A percentile compares a stretch with the other conserved stretches of the same genome.
These are phyloP conservation scores for Emergomyces pasteurianus DNA, from an alignment of 2,329 filamentous ascomycete genomes.

Conservation along the genomic window DNA sequence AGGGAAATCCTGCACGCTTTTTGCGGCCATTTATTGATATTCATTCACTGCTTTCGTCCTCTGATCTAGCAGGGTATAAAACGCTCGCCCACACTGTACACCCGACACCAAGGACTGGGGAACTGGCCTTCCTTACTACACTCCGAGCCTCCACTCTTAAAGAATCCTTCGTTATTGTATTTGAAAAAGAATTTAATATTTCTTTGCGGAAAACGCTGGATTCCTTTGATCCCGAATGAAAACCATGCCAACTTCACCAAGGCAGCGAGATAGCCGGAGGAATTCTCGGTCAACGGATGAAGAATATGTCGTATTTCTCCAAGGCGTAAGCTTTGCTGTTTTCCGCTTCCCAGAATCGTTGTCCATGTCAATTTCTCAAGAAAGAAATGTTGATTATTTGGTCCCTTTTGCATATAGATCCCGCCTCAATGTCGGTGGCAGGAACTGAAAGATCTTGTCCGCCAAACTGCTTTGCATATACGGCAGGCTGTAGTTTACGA, in stretches of 20 bases:
- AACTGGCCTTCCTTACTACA: neutral
- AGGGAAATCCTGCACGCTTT: neutral
- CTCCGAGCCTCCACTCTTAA: neutral
- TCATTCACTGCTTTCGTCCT: neutral
- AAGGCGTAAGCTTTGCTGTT: constrained; percentile 27
- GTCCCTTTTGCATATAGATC: constrained; percentile 20
- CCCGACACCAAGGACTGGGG: neutral
- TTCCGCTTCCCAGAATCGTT: constrained; percentile 29
- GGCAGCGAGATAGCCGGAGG: constrained; percentile 21
- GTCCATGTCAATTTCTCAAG: neutral
- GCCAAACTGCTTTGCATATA: constrained; percentile 33
- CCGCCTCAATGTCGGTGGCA: constrained; percentile 34
- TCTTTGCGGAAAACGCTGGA: neutral
- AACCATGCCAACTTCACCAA: constrained; percentile 21
- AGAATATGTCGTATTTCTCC: constrained; percentile 34
- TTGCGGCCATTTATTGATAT: neutral
- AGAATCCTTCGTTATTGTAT: neutral
- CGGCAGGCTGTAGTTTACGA: constrained; percentile 35
- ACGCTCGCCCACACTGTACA: too few species aligned
- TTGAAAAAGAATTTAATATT: neutral
- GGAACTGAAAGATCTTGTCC: constrained; percentile 34
- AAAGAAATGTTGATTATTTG: neutral
- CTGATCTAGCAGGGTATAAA: neutral
- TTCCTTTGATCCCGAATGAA: neutral
- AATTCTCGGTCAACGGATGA: constrained; percentile 25